Evolutionary conservation across 306 rosid species (phyloP), one percentile per base, ranked within the genome.

Genomic region (Glycine latifolia): DNA sequence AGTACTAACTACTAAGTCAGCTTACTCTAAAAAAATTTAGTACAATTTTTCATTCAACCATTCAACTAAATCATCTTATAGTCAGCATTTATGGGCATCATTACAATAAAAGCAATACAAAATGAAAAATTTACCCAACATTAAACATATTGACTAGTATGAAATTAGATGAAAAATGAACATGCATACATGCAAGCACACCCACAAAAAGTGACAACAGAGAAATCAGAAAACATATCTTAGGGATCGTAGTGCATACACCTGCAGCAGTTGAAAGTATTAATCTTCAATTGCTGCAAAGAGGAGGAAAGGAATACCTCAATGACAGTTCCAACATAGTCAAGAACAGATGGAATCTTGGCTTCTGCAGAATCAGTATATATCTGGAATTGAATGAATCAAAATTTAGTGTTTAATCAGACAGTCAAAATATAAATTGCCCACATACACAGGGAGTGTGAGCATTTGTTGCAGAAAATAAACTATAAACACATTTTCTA

Each of bases 301-400:
- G 16, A 62, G 14, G 12, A 68, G 62, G 16, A 70, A 53, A 47
- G 48, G 66, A 71, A 52, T 91, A 95, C 98, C 99, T 93, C 99
- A 61, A 93, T 85, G 54, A 91, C 92, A 80, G 99, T 95, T 81
- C 89, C 97, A 77, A 95, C 79, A 88, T 95, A 95, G 81, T 93
- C 97, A 85, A 93, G 84, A 86, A 93, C 98, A 50, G 98, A 90
- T 4, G 96, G 99, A 83, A 93, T 93, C 89, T 95, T 95, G 77
- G 96, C 99, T 89, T 87, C 97, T 14, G 99, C 99, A 79, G 99
- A 93, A 68, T 91, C 97, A 4, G 89, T 93, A 85, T 90, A 95
- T 77, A 95, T 88, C 99, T 95, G 90, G 67, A 87, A 78, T 67
- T 77, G 44, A 79, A 82, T 47, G 56, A 85, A 76, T 54, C 76